phyloP scores from a whole-genome alignment of 768 basidiomycete genomes.

The Pisolithus albus region DNA sequence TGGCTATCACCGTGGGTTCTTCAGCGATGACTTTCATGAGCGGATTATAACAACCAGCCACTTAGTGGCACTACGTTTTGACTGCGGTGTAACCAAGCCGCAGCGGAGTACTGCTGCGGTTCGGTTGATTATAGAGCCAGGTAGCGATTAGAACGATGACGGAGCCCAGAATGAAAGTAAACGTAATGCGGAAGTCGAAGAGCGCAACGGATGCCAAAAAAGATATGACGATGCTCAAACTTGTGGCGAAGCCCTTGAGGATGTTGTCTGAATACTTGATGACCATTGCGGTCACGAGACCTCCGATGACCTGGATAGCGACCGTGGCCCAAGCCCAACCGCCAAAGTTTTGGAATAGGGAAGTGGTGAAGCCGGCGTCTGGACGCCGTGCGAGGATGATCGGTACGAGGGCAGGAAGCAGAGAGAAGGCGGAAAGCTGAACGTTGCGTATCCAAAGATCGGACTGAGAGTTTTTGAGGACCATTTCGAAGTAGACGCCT shows the following conservation, averaged over 20 bases:
- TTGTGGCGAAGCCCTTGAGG: constrained; percentile 92
- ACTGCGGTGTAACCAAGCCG: constrained; percentile 22
- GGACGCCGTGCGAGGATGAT: constrained; percentile 50
- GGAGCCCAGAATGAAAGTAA: constrained; percentile 80
- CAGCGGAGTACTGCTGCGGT: constrained; percentile 27
- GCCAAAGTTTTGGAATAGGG: constrained; percentile 81
- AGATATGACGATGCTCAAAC: constrained; percentile 88
- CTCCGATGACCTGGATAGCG: constrained; percentile 82
- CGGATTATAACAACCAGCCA: constrained; percentile 2
- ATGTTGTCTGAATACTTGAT: constrained; percentile 94
- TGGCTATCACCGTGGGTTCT: neutral
- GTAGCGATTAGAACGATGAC: constrained; percentile 81
- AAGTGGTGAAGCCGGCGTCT: constrained; percentile 35
- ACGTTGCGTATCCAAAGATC: constrained; percentile 97
- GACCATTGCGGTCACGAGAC: constrained; percentile 85
- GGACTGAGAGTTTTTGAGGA: constrained; percentile 79
- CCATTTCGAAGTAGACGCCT: constrained; percentile 98
- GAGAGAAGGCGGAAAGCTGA: constrained; percentile 89
- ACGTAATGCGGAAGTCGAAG: constrained; percentile 83
- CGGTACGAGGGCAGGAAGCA: constrained; percentile 81
- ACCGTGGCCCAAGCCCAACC: constrained; percentile 91
- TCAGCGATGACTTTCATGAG: neutral
- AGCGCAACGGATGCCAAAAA: constrained; percentile 88
- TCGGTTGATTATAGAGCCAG: constrained; percentile 82
- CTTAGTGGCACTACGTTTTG: constrained; percentile 14